Conservation (phyloP, 1,284 basidiomycete species). For the Golubevia sp. region DNA sequence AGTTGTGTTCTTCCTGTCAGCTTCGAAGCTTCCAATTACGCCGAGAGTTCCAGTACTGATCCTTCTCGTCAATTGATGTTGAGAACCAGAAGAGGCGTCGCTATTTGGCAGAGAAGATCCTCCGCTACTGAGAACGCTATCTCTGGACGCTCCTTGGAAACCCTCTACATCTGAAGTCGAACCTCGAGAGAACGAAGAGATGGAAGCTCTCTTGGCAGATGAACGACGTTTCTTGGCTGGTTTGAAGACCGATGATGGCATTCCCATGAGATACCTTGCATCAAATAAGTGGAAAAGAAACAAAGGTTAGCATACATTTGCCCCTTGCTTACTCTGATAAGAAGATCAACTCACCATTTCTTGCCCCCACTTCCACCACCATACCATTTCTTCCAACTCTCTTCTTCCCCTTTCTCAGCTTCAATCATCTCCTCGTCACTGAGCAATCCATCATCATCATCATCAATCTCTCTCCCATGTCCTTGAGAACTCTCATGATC, state of each 20-base stretch:
- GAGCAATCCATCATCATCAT: not conserved
- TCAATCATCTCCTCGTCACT: constrained; percentile 20
- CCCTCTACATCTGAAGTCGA: not conserved
- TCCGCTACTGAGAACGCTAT: not conserved
- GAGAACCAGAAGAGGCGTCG: no score
- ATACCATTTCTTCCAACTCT: constrained; percentile 22
- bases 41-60: not conserved
- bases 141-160: not conserved
- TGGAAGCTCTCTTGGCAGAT: not conserved
- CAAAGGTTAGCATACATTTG: not conserved
- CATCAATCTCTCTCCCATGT: not conserved
- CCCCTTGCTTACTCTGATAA: not conserved
- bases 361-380: constrained; percentile 14
- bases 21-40: no score
- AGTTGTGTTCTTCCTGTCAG: no score
- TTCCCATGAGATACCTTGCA: constrained; percentile 40
- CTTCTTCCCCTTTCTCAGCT: constrained; percentile 19
- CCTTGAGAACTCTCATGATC: constrained; percentile 10
- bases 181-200: not conserved
- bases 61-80: not conserved
- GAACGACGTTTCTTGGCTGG: constrained; percentile 11
- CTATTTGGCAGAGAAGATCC: not conserved
- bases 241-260: constrained; percentile 44
- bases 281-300: not conserved
- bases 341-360: constrained; percentile 23